Conservation (phyloP, 2,329 filamentous ascomycete species). For the Fusarium piperis region DNA sequence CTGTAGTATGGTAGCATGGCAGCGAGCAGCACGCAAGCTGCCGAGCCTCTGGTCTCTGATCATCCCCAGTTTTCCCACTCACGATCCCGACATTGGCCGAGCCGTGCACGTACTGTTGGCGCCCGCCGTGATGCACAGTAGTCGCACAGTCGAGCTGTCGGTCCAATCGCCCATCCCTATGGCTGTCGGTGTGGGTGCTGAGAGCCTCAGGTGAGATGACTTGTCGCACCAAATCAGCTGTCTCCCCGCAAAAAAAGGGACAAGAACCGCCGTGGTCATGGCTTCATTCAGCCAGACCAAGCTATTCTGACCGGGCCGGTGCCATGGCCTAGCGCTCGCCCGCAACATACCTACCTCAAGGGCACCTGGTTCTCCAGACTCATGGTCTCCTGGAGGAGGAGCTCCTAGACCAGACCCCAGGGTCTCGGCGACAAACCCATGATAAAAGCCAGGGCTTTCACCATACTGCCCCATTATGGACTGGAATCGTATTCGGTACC, state of each 20-base stretch:
- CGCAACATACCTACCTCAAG: background rate
- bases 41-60: background rate
- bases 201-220: conserved; percentile 38
- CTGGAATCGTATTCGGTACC: conserved; percentile 26
- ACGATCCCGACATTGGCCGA: conserved; percentile 40
- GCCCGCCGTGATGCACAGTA: conserved; percentile 8
- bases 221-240: conserved; percentile 36
- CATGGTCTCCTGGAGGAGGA: background rate
- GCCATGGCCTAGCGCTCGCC: background rate
- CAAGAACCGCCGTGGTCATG: conserved; percentile 7
- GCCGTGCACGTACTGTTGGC: conserved; percentile 29
- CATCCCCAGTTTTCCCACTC: conserved; percentile 24
- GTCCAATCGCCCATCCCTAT: conserved; percentile 10
- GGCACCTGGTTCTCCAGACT: conserved; percentile 11
- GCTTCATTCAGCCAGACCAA: conserved; percentile 10
- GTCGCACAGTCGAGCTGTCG: conserved; percentile 6
- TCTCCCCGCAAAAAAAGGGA: conserved; percentile 23
- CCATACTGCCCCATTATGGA: conserved; percentile 11
- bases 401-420: conserved; percentile 1
- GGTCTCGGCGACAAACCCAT: background rate
- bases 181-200: conserved; percentile 28
- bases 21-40: conserved; percentile 4
- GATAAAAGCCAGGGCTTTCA: conserved; percentile 8
- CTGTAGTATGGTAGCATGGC: background rate
- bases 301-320: conserved; percentile 18